Base-by-base conservation (phyloP, 352 stramenopile species). In the Phytophthora macrochlamydospora region DNA sequence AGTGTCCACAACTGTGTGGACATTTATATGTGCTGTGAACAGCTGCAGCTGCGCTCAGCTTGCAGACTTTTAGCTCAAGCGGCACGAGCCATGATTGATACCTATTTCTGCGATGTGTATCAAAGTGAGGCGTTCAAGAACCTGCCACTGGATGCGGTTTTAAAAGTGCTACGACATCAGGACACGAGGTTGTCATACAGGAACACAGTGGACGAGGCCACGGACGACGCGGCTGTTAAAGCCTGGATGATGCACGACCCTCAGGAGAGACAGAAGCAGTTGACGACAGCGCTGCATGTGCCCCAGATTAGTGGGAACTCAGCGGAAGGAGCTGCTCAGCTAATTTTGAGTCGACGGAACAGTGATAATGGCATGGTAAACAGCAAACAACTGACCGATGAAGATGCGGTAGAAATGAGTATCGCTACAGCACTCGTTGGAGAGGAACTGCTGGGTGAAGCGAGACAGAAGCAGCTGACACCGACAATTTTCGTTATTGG, bases 401-500 rank as follows among this genome's bases (percentile, higher is more conserved):
- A 67, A 43, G 59, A 68, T 28, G 4, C 24, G 0, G 31, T 51
- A 11, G 40, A 68, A 30, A 32, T 54, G 8, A 48, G 59, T 9
- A 50, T 48, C 12, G 33, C 33, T 6, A 51, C 14, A 33, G 30
- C 51, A 11, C 32, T 32, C 7, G 37, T 14, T 69, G 42, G 14
- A 32, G 24, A 51, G 42, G 62, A 52, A 40, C 55, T 58, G 11
- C 31, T 66, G 32, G 18, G 50, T 7, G 43, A 53, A 38, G n/a
- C 29, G 1, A 67, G 28, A 9, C 49, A 67, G 11, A 55, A 65
- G 12, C 63, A 70, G 18, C 43, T 67, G 33, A 88, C 71, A 2
- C 82, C 85, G 11, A 83, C 81, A 9, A 81, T 91, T 58, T 89
- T 92, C 52, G 85, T 75, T 2, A 79, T 92, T 32, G 85, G 85